Base-by-base conservation (phyloP, 169 alveolate species). In the Plasmodium gonderi region DNA sequence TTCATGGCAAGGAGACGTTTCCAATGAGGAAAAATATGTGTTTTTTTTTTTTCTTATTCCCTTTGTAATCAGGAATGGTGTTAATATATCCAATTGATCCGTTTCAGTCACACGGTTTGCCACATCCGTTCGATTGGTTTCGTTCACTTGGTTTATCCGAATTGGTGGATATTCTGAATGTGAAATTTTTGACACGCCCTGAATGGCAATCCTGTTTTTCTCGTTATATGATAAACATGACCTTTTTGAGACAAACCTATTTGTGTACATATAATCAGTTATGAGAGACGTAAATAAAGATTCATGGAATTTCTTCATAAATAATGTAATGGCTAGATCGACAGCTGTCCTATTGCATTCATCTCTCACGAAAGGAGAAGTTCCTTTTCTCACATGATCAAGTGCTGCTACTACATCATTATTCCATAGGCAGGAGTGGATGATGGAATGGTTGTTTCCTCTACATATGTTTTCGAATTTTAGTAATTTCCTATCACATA, bases 331-430 rank as follows among this genome's bases (percentile, higher is more conserved):
- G 23, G 95, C 94, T 51, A 95, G 78, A 67, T 80, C 91, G 44
- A 95, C 12, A 6, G 97, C 96, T 17, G 95, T 91, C 51, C 90
- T 95, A 69, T 96, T 91, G 31, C 91, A 74, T 29, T 85, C 68
- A 36, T 95, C 95, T 64, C 74, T 77, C 23, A 90, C 51, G 69
- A 95, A 78, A 6, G 96, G 96, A 31, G 95, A 91, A 33, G 96
- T 89, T 0, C 97, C 97, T 23, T 80, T 54, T 64, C 91, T 93
- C 6, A 95, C 44, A 33, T 91, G 72, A 75, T 91, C 96, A 8
- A 94, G 60, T 4, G 95, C 95, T 3, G 96, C 94, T 8, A 91
- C 31, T 76, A 91, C 65, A 82, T 95, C 97, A 82, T 94, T 90
- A 29, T 68, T 75, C 40, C 60, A 47, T 42, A 95, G 76, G 90